These are phyloP conservation scores for Colletotrichum graminicola DNA, from an alignment of 2,329 filamentous ascomycete genomes.

Conservation along the genomic window DNA sequence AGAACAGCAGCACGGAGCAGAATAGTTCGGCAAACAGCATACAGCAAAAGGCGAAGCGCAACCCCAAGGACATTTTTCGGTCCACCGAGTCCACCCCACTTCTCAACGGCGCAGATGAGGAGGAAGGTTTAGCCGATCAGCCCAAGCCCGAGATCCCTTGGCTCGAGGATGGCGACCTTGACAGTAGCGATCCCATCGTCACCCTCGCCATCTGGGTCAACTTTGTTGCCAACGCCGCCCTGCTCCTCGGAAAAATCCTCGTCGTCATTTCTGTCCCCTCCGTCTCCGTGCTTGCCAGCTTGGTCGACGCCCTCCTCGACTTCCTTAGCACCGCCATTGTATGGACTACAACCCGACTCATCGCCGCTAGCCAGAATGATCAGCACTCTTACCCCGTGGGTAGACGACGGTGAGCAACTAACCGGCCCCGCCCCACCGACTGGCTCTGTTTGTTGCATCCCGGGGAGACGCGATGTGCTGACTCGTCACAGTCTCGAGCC, in stretches of 20 bases:
- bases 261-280: constrained; percentile 84
- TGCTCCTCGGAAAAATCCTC: constrained; percentile 81
- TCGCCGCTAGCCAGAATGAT: constrained; percentile 74
- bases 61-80: constrained; percentile 88
- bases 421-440: not conserved
- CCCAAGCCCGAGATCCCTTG: constrained; percentile 73
- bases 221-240: constrained; percentile 79
- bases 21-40: constrained; percentile 42
- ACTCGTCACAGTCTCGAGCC: constrained; percentile 73
- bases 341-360: constrained; percentile 81
- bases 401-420: constrained; percentile 63
- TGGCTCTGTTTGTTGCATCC: constrained; percentile 22
- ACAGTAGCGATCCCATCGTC: constrained; percentile 81
- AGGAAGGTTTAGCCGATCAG: constrained; percentile 52
- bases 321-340: constrained; percentile 87
- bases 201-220: constrained; percentile 91
- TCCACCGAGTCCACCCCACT: constrained; percentile 77
- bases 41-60: constrained; percentile 75
- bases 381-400: constrained; percentile 85
- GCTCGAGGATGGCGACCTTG: constrained; percentile 78
- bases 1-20: constrained; percentile 41
- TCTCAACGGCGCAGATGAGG: constrained; percentile 61
- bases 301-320: constrained; percentile 84
- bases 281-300: constrained; percentile 82
- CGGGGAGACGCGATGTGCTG: constrained; percentile 20